Conservation (phyloP, 176 grass and related monocot species). For the Zea luxurians region DNA sequence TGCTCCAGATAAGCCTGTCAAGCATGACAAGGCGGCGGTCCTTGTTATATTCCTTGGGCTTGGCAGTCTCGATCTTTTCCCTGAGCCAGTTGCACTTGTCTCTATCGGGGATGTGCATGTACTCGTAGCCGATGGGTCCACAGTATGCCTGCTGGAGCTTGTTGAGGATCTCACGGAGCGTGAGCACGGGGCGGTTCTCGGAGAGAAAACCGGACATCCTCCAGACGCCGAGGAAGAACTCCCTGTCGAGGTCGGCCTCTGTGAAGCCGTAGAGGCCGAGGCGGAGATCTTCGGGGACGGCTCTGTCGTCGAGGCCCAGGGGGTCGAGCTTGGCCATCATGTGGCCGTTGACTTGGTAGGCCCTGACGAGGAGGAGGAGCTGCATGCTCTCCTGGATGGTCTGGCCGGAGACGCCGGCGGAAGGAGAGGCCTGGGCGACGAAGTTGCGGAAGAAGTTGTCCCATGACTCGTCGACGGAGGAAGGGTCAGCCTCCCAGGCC, state of each 20-base stretch:
- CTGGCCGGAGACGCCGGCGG: conserved; percentile 64
- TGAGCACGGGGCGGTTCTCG: conserved; percentile 83
- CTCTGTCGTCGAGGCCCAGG: conserved; percentile 57
- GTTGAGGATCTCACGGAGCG: conserved; percentile 77
- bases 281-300: conserved; percentile 61
- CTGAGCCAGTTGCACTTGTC: conserved; percentile 96
- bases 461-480: conserved; percentile 76
- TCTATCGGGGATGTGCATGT: conserved; percentile 92
- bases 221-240: conserved; percentile 96
- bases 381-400: conserved; percentile 90
- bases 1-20: conserved; percentile 94
- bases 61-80: conserved; percentile 74
- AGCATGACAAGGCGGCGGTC: conserved; percentile 81
- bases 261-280: conserved; percentile 71
- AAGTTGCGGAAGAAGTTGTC: conserved; percentile 94
- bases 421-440: conserved; percentile 47
- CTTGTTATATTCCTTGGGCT: conserved; percentile 44
- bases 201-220: conserved; percentile 82
- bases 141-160: conserved; percentile 92
- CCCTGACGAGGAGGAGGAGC: conserved; percentile 71
- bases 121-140: conserved; percentile 79
- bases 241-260: conserved; percentile 75
- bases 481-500: conserved; percentile 66
- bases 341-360: conserved; percentile 94
- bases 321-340: conserved; percentile 86